phyloP scores from a whole-genome alignment of 2,329 filamentous ascomycete genomes.

The Ophiocordyceps robertsii region DNA sequence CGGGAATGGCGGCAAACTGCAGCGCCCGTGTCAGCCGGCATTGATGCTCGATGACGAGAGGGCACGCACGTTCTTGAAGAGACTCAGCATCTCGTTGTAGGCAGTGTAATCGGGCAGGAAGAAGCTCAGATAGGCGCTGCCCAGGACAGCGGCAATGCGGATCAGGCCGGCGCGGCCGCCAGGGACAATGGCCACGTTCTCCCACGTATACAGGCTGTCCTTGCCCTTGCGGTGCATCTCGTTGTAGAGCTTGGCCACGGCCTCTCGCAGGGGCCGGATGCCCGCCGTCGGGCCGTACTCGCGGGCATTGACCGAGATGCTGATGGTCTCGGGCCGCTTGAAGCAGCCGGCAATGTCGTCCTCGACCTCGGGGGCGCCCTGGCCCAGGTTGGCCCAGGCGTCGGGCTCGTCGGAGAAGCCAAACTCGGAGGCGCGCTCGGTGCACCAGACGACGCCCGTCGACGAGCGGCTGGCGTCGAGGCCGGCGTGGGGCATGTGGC shows the following conservation, averaged over 20 bases:
- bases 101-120: constrained; percentile 94
- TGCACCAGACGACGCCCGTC: constrained; percentile 91
- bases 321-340: constrained; percentile 62
- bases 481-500: constrained; percentile 80
- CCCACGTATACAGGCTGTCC: constrained; percentile 84
- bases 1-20: constrained; percentile 74
- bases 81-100: constrained; percentile 92
- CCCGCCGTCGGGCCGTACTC: constrained; percentile 93
- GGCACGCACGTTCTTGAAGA: constrained; percentile 69
- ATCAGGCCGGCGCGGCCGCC: constrained; percentile 88
- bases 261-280: constrained; percentile 79
- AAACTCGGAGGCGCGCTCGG: constrained; percentile 75
- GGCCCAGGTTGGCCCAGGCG: constrained; percentile 83
- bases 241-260: constrained; percentile 87
- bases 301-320: constrained; percentile 63
- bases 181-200: constrained; percentile 94
- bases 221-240: constrained; percentile 81
- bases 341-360: constrained; percentile 88
- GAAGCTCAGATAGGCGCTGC: constrained; percentile 85
- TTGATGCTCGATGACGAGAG: not conserved
- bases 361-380: constrained; percentile 88
- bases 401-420: constrained; percentile 75
- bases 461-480: constrained; percentile 79
- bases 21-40: not conserved
- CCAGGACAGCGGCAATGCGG: constrained; percentile 84